A percentile compares a stretch with the other conserved stretches of the same genome.
Conservation (phyloP, 495 filamentous ascomycete species). For the Daldinia bambusicola region DNA sequence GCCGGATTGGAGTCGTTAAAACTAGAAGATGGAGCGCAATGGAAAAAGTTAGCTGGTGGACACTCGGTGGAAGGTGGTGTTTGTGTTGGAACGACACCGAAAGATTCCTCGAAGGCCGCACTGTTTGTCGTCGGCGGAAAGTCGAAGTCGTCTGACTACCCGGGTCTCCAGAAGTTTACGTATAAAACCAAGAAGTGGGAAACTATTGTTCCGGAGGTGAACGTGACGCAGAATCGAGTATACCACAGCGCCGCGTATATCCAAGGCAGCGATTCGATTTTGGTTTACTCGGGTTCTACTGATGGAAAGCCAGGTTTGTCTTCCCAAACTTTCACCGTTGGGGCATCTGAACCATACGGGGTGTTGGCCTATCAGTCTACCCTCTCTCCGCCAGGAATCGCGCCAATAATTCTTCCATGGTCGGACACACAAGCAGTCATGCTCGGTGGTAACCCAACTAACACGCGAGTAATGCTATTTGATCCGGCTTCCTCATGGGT, state of each 20-base stretch:
- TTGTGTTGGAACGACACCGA: constrained; percentile 76
- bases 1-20: constrained; percentile 78
- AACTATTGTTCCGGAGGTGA: constrained; percentile 62
- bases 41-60: constrained; percentile 71
- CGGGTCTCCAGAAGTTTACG: constrained; percentile 84
- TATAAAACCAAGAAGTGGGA: constrained; percentile 84
- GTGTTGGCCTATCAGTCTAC: constrained; percentile 63
- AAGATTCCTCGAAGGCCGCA: constrained; percentile 62
- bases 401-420: constrained; percentile 82
- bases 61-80: constrained; percentile 75
- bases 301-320: constrained; percentile 64
- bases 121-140: constrained; percentile 89
- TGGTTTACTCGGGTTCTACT: constrained; percentile 83
- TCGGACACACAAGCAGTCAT: constrained; percentile 75
- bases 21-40: constrained; percentile 73
- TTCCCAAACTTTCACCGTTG: constrained; percentile 80
- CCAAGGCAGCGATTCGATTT: constrained; percentile 72
- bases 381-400: constrained; percentile 67
- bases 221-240: constrained; percentile 72
- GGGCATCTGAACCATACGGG: constrained; percentile 66
- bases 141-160: constrained; percentile 63
- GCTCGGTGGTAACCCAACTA: constrained; percentile 75
- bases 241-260: constrained; percentile 83
- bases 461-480: constrained; percentile 75
- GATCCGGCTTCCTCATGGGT: constrained; percentile 64